phyloP scores from a whole-genome alignment of 2,329 filamentous ascomycete genomes.

The Aureobasidium sp. region DNA sequence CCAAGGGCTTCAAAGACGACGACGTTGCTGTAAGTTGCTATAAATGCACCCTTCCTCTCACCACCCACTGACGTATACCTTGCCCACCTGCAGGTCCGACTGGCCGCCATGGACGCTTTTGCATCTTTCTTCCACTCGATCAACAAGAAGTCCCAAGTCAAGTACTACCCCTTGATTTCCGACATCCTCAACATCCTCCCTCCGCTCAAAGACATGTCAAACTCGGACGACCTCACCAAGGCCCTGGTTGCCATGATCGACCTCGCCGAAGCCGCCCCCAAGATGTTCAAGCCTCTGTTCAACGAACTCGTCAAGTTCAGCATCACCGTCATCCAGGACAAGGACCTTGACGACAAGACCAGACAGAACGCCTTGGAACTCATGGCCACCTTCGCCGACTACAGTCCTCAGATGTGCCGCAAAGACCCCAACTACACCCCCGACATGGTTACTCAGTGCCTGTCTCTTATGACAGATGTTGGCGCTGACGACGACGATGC shows the following conservation, averaged over 20 bases:
- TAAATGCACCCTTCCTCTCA: not conserved
- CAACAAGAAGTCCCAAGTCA: slow-evolving; percentile 76
- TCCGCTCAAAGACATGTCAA: slow-evolving; percentile 82
- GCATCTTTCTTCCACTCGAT: slow-evolving; percentile 91
- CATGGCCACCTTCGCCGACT: slow-evolving; percentile 97
- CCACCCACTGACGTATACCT: slow-evolving; percentile 17
- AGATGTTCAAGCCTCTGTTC: slow-evolving; percentile 97
- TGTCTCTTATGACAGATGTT: slow-evolving; percentile 97
- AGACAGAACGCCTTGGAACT: slow-evolving; percentile 93
- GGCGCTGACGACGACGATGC: slow-evolving; percentile 92
- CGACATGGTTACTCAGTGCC: slow-evolving; percentile 97
- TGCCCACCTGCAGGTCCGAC: slow-evolving; percentile 58
- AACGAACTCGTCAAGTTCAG: slow-evolving; percentile 87
- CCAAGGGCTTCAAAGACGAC: slow-evolving; percentile 84
- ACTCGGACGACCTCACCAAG: slow-evolving; percentile 86
- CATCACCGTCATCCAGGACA: slow-evolving; percentile 89
- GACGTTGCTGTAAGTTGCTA: slow-evolving; percentile 59
- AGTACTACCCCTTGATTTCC: slow-evolving; percentile 80
- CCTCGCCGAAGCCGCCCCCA: slow-evolving; percentile 84
- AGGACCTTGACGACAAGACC: slow-evolving; percentile 82
- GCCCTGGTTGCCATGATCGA: slow-evolving; percentile 89
- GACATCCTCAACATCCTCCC: slow-evolving; percentile 92
- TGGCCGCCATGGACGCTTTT: slow-evolving; percentile 94
- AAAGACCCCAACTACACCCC: slow-evolving; percentile 87
- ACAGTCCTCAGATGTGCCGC: slow-evolving; percentile 86